Evolutionary conservation across 192 early-diverging fungal genomes (phyloP), one percentile per base, ranked within the genome.

Genomic region (Lunasporangiospora selenospora): DNA sequence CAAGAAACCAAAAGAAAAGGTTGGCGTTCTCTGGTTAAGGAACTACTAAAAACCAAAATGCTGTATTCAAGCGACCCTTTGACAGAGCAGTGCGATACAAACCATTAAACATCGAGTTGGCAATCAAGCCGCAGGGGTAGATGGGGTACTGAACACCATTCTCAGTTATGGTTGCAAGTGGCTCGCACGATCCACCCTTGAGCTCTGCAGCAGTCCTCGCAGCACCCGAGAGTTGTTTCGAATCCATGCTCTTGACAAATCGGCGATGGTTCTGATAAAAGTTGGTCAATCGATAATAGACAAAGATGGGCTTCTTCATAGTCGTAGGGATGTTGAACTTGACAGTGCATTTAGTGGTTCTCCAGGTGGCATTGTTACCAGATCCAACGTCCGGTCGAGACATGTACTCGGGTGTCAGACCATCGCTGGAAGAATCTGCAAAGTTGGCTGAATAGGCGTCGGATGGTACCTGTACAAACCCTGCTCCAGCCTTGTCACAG

Each of bases 201-300:
- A 83, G 27, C 3, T 75, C 75, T 7, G 47, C 33, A 1, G 56
- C 69, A 19, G 66, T 31, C n/a, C 87, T 62, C 9, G 44, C 53
- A 41, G 83, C 81, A 30, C 93, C 93, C 44, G 81, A 77, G 15
- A 96, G 84, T 70, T 98, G 95, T 43, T 85, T 83, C 19, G 83
- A 75, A 65, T 89, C 86, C 65, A 90, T 89, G 65, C 87, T 89
- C 67, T 94, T 93, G 18, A 97, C 92, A 61, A 97, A 98, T 56
- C 89, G 85, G 34, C 96, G 84, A 63, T 98, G 94, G 80, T 98
- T 98, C 79, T 98, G 96, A 78, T 95, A 98, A 75, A 98, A 98
- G 75, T 95, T 93, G 23, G 96, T 96, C 46, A 98, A 84, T 43
- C 89, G 76, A 66, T 97, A 97, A 77, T 97, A 98, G 52, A 98